phyloP scores from a whole-genome alignment of 495 filamentous ascomycete species.

The Trichoderma parareesei region DNA sequence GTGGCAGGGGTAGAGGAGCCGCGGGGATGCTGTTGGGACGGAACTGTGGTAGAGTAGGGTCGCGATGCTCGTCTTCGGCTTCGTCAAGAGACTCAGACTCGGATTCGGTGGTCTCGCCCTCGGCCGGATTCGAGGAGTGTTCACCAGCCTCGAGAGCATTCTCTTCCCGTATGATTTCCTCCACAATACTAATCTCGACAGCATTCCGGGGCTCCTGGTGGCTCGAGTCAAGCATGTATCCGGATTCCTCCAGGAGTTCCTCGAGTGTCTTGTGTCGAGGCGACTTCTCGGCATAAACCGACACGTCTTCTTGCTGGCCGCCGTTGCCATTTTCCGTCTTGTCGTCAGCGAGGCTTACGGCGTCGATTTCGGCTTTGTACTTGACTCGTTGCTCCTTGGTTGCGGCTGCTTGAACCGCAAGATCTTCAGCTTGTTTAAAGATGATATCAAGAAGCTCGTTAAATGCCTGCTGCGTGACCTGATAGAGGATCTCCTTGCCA shows the following conservation, averaged over 20 bases:
- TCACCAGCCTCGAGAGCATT: constrained; percentile 16
- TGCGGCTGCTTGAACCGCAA: constrained; percentile 58
- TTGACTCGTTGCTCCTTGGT: constrained; percentile 54
- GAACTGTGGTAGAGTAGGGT: constrained; percentile 67
- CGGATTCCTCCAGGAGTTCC: constrained; percentile 1
- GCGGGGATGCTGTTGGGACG: constrained; percentile 40
- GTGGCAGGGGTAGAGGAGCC: background rate
- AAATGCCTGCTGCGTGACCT: constrained; percentile 80
- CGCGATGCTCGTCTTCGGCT: constrained; percentile 28
- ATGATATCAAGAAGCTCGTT: constrained; percentile 79
- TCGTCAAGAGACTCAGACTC: background rate
- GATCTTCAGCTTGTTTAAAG: constrained; percentile 72
- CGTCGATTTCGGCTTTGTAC: constrained; percentile 37
- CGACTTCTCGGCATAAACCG: background rate
- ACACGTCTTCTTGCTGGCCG: constrained; percentile 8
- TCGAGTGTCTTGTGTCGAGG: constrained; percentile 3
- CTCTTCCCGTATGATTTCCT: constrained; percentile 12
- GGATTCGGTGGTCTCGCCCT: background rate
- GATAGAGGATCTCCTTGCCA: constrained; percentile 82
- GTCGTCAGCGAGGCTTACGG: constrained; percentile 41
- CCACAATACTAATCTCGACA: background rate
- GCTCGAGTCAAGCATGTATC: constrained; percentile 1
- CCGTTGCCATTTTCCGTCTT: constrained; percentile 19
- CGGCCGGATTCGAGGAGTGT: constrained; percentile 15
- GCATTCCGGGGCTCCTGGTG: constrained; percentile 7